Base-by-base conservation (phyloP, 306 rosid genomes). In the Glycine latifolia region DNA sequence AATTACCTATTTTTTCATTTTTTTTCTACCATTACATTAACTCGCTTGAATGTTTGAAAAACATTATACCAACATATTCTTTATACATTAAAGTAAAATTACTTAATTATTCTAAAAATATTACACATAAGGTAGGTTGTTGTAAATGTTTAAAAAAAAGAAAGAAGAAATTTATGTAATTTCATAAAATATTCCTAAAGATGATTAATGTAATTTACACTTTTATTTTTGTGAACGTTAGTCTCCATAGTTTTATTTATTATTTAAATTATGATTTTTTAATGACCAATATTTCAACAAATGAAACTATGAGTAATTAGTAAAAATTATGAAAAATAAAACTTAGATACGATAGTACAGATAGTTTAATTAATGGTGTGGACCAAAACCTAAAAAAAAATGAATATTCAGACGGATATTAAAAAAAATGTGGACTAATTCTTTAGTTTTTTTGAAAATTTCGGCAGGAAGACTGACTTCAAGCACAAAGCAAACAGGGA, bases 401-500 rank as follows among this genome's bases (percentile, higher is more conserved):
- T 11, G 11, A 31, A 33, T 7, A 58, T 16, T 16, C n/a, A 60
- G 67, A 26, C 14, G 1, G 67, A 20, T 9, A 39, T 20, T 39
- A 39, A 26, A 35, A 63, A 37, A 63, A 62, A 0, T 67, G 52
- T 43, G n/a, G 35, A 39, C 43, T 39, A 39, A 3, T 1, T 58
- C 0, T 54, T 14, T 39, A 6, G 39, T 15, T 20, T 70, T 6
- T 56, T 20, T 7, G 14, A 13, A 59, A 61, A 13, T 5, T 1
- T 76, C 3, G 33, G 47, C 37, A 77, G 73, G 81, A 35, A 77
- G 81, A 50, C 26, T 65, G 41, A 26, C 11, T 50, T 77, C 81
- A 6, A 50, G 12, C 73, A 65, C 73, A 65, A 63, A 65, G 65
- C 81, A 77, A 50, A 49, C 63, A 35, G 81, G 81, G 26, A 65